Evolutionary conservation across 2,329 filamentous ascomycete genomes (phyloP), one percentile per base, ranked within the genome.

Genomic region (Clonostachys chloroleuca): DNA sequence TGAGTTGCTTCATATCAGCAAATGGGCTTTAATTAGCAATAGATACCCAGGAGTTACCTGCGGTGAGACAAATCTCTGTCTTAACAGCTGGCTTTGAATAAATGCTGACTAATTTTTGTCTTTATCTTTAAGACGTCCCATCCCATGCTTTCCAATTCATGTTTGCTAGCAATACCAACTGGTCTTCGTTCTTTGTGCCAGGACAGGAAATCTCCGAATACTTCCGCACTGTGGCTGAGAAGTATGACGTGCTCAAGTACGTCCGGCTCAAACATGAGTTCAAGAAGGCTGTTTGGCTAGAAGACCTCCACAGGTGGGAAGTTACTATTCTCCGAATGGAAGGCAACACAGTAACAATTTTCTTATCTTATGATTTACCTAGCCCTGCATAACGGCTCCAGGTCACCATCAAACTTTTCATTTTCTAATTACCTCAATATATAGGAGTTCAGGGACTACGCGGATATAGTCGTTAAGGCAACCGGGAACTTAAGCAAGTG

Each of bases 361-460:
- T 14, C 7, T 13, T 18, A 30, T 3, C 9, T 10, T 30, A 30
- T 30, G 3, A 10, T 30, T 4, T 30, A 3, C 24, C 24, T 30
- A 3, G 6, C 3, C 8, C 24, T 30, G 8, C 24, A 8, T 4
- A 30, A 30, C 3, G 3, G 24, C 24, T 30, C 9, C 24, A 3
- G 3, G 4, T 20, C 14, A 30, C 24, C 24, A 4, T 10, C 24
- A 9, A 3, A 30, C 24, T 30, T 10, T 3, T 10, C 10, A 10
- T 10, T 30, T 30, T 3, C 24, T 30, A 30, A 30, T 30, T 4
- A 10, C 9, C 4, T 30, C 3, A 10, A 10, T 4, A 10, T 30
- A 10, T 5, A 83, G 53, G 59, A 60, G 0, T 61, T 84, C 7
- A 82, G 82, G 0, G 65, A 67, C 9, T 84, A 46, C 42, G 42